A percentile compares a stretch with the other conserved stretches of the same genome.
phyloP scores from a whole-genome alignment of 257 asterid genomes.

The Voacanga thouarsii region DNA sequence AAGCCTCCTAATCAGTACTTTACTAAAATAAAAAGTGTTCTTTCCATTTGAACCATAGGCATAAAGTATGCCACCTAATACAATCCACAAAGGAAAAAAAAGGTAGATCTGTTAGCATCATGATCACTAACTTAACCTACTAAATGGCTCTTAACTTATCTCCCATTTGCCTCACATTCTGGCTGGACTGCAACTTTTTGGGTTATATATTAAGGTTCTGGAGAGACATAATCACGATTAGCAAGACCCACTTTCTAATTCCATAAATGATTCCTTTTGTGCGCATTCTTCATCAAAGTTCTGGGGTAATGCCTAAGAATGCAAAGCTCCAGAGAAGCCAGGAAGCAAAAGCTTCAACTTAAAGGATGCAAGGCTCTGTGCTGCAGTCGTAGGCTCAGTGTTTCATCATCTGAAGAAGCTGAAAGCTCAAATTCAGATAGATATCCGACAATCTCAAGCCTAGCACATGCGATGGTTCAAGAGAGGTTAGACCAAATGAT shows the following conservation, averaged over 20 bases:
- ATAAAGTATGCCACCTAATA: constrained; percentile 55
- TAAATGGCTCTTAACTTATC: constrained; percentile 19
- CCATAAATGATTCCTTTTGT: constrained; percentile 35
- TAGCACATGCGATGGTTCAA: constrained; percentile 77
- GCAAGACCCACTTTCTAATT: constrained; percentile 34
- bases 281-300: constrained; percentile 27
- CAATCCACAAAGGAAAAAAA: constrained; percentile 31
- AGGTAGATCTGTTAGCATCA: constrained; percentile 31
- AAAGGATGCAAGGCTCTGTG: constrained; percentile 53
- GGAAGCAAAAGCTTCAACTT: constrained; percentile 45
- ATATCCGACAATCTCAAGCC: constrained; percentile 47
- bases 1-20: background rate
- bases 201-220: constrained; percentile 24
- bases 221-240: constrained; percentile 54
- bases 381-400: constrained; percentile 52
- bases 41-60: constrained; percentile 41
- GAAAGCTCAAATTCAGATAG: constrained; percentile 47
- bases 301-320: constrained; percentile 34
- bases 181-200: constrained; percentile 32
- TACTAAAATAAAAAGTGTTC: constrained; percentile 16
- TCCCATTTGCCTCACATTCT: constrained; percentile 31
- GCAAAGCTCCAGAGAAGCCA: constrained; percentile 38
- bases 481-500: constrained; percentile 69
- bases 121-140: constrained; percentile 29
- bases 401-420: constrained; percentile 52